phyloP scores from a whole-genome alignment of 352 stramenopile genomes.

The Pythium apleroticum region DNA sequence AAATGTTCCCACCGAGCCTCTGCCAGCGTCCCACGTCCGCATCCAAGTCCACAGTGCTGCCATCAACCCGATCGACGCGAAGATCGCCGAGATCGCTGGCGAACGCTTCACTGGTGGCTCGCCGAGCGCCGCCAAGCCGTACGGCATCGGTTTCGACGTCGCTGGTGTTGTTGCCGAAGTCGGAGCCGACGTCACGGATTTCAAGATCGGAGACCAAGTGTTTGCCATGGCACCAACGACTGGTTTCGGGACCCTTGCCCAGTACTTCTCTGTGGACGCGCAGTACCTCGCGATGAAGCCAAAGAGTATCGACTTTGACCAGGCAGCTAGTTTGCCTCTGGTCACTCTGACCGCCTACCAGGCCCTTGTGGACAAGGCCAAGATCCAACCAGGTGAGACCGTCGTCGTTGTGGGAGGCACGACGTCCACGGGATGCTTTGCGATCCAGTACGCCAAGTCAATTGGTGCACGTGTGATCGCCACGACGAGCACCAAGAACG shows the following conservation, averaged over 20 bases:
- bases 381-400: slow-evolving; percentile 33
- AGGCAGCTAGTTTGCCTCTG: slow-evolving; percentile 35
- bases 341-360: slow-evolving; percentile 37
- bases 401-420: slow-evolving; percentile 42
- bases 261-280: slow-evolving; percentile 38
- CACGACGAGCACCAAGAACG: slow-evolving; percentile 34
- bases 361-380: slow-evolving; percentile 28
- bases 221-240: slow-evolving; percentile 21
- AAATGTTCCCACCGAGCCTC: not conserved
- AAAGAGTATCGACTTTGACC: slow-evolving; percentile 33
- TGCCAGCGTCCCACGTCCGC: not conserved
- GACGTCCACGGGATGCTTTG: slow-evolving; percentile 34
- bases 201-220: slow-evolving; percentile 7
- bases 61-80: not conserved
- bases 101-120: not conserved
- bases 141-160: not conserved
- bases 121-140: not conserved
- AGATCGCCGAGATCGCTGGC: not conserved
- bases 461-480: slow-evolving; percentile 17
- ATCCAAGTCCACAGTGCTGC: not conserved
- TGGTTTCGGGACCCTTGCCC: slow-evolving; percentile 23
- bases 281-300: slow-evolving; percentile 40
- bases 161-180: not conserved
- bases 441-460: slow-evolving; percentile 6
- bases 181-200: not conserved